Evolutionary conservation across 192 early-diverging fungal genomes (phyloP).

Genomic region (Mortierella alpina): DNA sequence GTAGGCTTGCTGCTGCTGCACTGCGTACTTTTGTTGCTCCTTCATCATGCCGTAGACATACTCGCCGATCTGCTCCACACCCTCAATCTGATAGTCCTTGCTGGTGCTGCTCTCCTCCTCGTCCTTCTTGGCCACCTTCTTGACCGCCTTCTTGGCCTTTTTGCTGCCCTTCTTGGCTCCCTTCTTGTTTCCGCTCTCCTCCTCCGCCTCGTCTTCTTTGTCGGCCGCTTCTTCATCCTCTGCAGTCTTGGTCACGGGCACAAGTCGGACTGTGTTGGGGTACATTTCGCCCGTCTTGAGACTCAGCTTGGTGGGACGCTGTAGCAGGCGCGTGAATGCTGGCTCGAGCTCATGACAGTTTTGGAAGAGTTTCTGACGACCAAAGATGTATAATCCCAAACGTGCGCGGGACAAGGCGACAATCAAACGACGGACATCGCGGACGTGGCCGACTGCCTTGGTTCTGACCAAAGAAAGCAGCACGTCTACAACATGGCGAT

Average conservation of each 20-base stretch:
- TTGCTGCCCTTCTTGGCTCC: conserved; percentile 15
- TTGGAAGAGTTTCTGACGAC: conserved; percentile 77
- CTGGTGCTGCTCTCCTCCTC: not conserved
- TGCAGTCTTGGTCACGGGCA: not conserved
- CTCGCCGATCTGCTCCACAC: conserved; percentile 38
- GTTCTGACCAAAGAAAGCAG: conserved; percentile 95
- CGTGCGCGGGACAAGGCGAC: conserved; percentile 95
- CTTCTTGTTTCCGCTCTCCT: not conserved
- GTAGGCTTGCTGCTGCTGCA: conserved; percentile 39
- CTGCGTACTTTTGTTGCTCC: conserved; percentile 47
- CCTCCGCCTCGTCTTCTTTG: conserved; percentile 21
- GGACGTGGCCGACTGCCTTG: conserved; percentile 86
- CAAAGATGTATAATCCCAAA: conserved; percentile 95
- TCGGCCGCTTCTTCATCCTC: conserved; percentile 22
- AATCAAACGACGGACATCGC: conserved; percentile 92
- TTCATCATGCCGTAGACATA: conserved; percentile 53
- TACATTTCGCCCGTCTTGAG: conserved; percentile 67
- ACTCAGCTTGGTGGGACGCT: conserved; percentile 71
- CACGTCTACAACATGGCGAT: conserved; percentile 63
- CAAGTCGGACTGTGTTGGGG: conserved; percentile 52
- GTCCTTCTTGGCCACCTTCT: conserved; percentile 13
- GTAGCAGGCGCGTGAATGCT: conserved; percentile 70
- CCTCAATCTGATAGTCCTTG: conserved; percentile 39
- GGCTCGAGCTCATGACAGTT: conserved; percentile 85
- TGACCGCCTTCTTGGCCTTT: conserved; percentile 15